Base-by-base conservation (phyloP, 768 basidiomycete genomes). In the Boletus vinaceobasis region DNA sequence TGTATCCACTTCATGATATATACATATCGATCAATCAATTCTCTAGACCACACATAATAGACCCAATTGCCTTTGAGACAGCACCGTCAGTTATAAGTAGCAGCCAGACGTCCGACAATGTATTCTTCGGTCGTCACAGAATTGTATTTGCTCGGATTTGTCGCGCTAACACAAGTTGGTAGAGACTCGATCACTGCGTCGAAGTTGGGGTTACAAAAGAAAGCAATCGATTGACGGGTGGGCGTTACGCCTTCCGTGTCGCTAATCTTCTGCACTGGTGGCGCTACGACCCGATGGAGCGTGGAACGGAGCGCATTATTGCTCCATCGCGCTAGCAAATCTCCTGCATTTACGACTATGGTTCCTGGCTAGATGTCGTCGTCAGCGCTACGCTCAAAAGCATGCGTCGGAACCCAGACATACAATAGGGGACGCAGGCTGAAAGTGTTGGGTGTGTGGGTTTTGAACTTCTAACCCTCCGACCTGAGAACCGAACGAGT, bases 191-290 rank as follows among this genome's bases (percentile, higher is more conserved):
- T 85, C 53, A 78, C 74, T 14, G 87, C 75, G 39, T 78, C 78
- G 61, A 81, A 82, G 59, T 92, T 90, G 4, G 90, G 90, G 62
- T 88, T 92, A 75, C 87, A 90, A 73, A 93, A 93, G 76, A 89
- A 93, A 8, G 88, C 91, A 48, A 93, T 86, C 9, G 88, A 90
- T 65, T 90, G 88, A 27, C 91, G 80, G 9, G 74, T 70, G 1
- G 88, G 85, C 1, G 83, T 86, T 54, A 84, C 70, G n/a, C 68
- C 73, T 58, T 85, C 82, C 7, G 72, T 74, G 8, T 77, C 74
- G 59, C 67, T 79, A 52, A 80, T 66, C 59, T 75, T 75, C 61
- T 74, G 71, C 13, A 77, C 77, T 1, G 82, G 74, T 21, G 91
- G 89, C 5, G 86, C 85, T 7, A 92, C 90, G 21, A 93, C 91